These are phyloP conservation scores for Aphanomyces invadans DNA, from an alignment of 352 stramenopile genomes.

Conservation along the genomic window DNA sequence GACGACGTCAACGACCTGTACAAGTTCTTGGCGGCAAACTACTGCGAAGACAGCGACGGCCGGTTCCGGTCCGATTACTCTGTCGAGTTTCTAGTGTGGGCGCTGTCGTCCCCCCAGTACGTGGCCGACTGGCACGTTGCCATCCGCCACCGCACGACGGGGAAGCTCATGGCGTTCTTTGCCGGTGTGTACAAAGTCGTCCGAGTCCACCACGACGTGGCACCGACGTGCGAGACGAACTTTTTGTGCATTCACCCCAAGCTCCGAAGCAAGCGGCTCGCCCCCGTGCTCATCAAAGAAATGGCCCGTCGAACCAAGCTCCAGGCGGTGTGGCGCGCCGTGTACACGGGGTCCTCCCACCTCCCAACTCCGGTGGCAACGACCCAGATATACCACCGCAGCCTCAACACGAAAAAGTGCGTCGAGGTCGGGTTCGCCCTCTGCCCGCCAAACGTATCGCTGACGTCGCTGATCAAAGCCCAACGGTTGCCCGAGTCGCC, in stretches of 20 bases:
- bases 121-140: conserved; percentile 91
- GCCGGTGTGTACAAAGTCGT: conserved; percentile 88
- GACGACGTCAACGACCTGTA: conserved; percentile 90
- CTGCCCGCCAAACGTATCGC: conserved; percentile 89
- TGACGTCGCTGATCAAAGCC: conserved; percentile 87
- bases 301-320: conserved; percentile 97
- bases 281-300: conserved; percentile 99
- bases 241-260: conserved; percentile 99
- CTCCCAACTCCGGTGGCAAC: conserved; percentile 91
- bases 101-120: conserved; percentile 91
- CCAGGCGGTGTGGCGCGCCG: conserved; percentile 89
- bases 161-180: conserved; percentile 97
- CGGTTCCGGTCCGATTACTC: conserved; percentile 95
- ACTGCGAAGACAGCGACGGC: conserved; percentile 97
- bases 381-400: conserved; percentile 96
- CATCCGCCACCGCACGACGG: conserved; percentile 83
- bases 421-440: conserved; percentile 96
- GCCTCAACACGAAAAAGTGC: conserved; percentile 97
- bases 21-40: conserved; percentile 95
- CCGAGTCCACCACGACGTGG: conserved; percentile 42
- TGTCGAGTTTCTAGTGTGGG: conserved; percentile 79
- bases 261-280: conserved; percentile 90
- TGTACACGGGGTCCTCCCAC: conserved; percentile 97
- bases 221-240: conserved; percentile 94
- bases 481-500: conserved; percentile 70